Base-by-base conservation (phyloP, 192 early-diverging fungal genomes). In the Ambispora gerdemannii region DNA sequence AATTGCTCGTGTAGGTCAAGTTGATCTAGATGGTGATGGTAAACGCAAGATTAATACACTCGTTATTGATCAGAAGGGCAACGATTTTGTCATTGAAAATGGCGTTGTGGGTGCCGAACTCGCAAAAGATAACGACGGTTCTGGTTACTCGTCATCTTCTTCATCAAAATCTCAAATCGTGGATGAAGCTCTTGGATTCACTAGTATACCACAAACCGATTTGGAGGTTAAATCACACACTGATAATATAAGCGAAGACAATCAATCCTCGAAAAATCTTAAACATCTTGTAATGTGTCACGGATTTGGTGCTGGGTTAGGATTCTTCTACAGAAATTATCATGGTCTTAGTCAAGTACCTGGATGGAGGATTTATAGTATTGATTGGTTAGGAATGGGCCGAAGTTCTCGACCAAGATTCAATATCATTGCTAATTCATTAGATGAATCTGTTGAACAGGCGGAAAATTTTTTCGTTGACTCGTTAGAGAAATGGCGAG, bases 321-420 rank as follows among this genome's bases (percentile, higher is more conserved):
- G 89, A 0, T 92, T 93, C 72, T 93, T 91, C 70, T 91, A 88
- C 74, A 63, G 78, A 17, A 83, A 84, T 67, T 80, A 80, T 61
- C 74, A 77, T 73, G 71, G 71, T 47, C 66, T 91, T 0, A 74
- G 73, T 25, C 77, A 83, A 53, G 74, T 83, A 19, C 81, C 80
- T 13, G 84, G 83, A 7, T 86, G 79, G 33, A 80, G 83, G 32
- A 76, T 90, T 24, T 89, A 88, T 71, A 81, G 88, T 19, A 80
- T 91, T 43, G 95, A 98, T 84, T 98, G 96, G 96, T 81, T 98
- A 1, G 94, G 96, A n/a, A 95, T 93, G 92, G 95, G 91, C 35
- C 86, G 91, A 73, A 89, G 85, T 71, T 88, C 89, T n/a, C 81
- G 94, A 4, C 90, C 92, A 19, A 78, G 79, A 22, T 95, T 89